Base-by-base conservation (phyloP, 2,329 filamentous ascomycete species). In the Ambrosiella beaveri region DNA sequence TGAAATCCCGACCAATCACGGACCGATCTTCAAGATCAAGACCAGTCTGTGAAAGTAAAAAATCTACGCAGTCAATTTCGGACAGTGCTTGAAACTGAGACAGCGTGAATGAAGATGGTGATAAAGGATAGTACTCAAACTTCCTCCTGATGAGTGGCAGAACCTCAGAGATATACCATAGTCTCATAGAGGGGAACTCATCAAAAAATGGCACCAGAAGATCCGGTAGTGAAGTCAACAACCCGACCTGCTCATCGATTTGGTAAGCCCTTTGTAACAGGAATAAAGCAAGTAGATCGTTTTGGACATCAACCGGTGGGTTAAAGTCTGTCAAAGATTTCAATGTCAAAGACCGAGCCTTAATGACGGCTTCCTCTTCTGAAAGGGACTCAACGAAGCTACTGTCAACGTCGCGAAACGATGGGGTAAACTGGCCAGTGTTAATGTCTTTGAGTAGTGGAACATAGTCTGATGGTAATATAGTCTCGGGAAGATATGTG, bases 401-500 rank as follows among this genome's bases (percentile, higher is more conserved):
- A 15, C 69, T 68, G 65, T 87, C 81, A 51, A 86, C 65, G 47
- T 71, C 64, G 27, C 71, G 66, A 36, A 68, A 62, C 37, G 68
- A 64, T 19, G 72, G 67, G 36, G 71, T 68, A 45, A 77, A 71
- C 17, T 75, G 68, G 56, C 71, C 73, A 3, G 71, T 70, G 45
- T 72, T 74, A 61, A 89, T 70, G 56, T 80, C 75, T 63, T 77
- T 69, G 15, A 89, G 65, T 56, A 87, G 77, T 12, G 72, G 71
- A 15, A 79, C 71, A 66, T 90, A 90, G 51, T 73, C 67, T n/a
- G 69, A 70, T 4, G 87, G 81, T 4, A 78, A 77, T 4, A 81
- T 66, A 49, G 78, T 83, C 68, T 91, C 86, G 35, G 88, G 88
- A 0, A 94, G 75, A 66, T 84, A 87, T 17, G 84, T 87, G 51